Base-by-base conservation (phyloP, 441 rosid species). In the Eruca vesicaria region DNA sequence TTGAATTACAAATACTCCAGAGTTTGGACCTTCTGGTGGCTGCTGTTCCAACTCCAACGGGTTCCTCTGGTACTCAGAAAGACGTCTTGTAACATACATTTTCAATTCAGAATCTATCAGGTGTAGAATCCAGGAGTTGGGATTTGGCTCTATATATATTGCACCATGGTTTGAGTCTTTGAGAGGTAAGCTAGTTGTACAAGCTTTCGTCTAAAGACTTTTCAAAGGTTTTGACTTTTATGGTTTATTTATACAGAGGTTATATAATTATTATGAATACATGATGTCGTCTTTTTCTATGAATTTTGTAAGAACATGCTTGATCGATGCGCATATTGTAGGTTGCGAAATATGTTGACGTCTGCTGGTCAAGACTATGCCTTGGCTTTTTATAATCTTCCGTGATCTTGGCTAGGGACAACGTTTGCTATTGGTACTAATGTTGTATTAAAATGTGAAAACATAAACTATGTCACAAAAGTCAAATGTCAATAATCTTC, bases 11-110 rank as follows among this genome's bases (percentile, higher is more conserved):
- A 89, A 61, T n/a, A 83, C 63, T 0, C 90, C 92, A 0, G 89
- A 88, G 63, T 79, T 84, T 1, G 90, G 91, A 76, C 88, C 89
- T 43, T 85, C 92, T 2, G 87, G 81, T 0, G 84, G 84, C 4
- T 76, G 11, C 45, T 87, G 60, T 14, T 7, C 62, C 62, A 57
- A 26, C 62, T 57, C 10, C 33, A 23, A 63, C 18, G 31, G 48
- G 18, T 56, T 55, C 63, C 62, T 85, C 69, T 69, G 82, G 79
- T 71, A 89, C 70, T 73, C 16, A 9, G 90, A 91, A 15, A 89
- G 81, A 50, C 69, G 86, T 78, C 87, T 85, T 4, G 93, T 83
- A 63, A 84, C 89, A 29, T 86, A 86, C 94, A 86, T 89, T 14
- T 60, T 64, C 26, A n/a, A 3, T 12, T 63, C 52, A 20, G 31